A percentile compares a stretch with the other conserved stretches of the same genome.
Conservation (phyloP, 495 filamentous ascomycete species). For the Aspergillus sclerotioniger region DNA sequence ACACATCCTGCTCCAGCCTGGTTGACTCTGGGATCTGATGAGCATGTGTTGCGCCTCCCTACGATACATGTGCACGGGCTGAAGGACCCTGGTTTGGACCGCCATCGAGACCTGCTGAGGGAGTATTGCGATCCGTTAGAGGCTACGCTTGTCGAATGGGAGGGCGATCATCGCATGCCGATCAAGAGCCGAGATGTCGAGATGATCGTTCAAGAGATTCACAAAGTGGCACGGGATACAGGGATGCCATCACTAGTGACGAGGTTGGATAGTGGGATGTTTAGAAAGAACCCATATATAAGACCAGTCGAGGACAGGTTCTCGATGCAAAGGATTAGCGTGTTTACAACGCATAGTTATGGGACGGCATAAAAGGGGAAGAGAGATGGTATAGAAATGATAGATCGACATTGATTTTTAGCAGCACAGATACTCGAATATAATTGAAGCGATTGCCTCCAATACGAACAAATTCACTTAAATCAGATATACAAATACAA, state of each 20-base stretch:
- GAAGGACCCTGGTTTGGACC: background rate
- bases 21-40: background rate
- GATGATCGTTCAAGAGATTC: background rate
- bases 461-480: too few species aligned
- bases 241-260: background rate
- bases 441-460: too few species aligned
- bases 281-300: too few species aligned
- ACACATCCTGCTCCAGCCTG: background rate
- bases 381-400: too few species aligned
- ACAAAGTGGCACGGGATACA: background rate
- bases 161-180: conserved; percentile 6
- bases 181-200: background rate
- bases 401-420: too few species aligned
- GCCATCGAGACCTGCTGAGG: background rate
- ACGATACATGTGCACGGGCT: conserved; percentile 4
- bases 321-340: too few species aligned
- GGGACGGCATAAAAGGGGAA: too few species aligned
- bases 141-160: background rate
- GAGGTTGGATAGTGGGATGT: background rate
- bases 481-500: too few species aligned
- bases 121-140: background rate
- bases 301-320: too few species aligned
- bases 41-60: background rate
- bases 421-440: too few species aligned
- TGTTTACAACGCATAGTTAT: too few species aligned